These are phyloP conservation scores for Calonectria henricotiae DNA, from an alignment of 2,329 filamentous ascomycete genomes.

Conservation along the genomic window DNA sequence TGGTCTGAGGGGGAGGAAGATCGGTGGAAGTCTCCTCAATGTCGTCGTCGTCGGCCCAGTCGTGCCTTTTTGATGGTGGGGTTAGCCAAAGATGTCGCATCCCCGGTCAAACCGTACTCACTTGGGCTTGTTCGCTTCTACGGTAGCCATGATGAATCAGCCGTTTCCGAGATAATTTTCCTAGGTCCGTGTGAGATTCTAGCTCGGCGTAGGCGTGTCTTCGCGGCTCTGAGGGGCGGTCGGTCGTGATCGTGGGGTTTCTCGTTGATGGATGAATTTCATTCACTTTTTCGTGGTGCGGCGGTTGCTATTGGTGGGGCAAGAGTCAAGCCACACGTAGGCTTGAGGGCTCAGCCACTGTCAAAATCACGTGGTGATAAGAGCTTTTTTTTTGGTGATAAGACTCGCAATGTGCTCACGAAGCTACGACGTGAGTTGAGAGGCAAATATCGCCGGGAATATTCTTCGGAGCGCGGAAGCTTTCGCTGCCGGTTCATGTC, in stretches of 20 bases:
- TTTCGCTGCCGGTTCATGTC: background rate
- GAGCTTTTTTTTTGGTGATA: background rate
- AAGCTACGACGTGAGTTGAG: background rate
- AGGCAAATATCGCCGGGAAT: background rate
- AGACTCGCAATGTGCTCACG: background rate
- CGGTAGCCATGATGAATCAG: conserved; percentile 59
- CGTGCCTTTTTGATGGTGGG: conserved; percentile 67
- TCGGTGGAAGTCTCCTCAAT: conserved; percentile 80
- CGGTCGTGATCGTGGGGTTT: conserved; percentile 60
- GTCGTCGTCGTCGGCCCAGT: conserved; percentile 98
- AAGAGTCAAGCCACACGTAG: conserved; percentile 51
- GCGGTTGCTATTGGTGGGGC: conserved; percentile 57
- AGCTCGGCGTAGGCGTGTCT: conserved; percentile 47
- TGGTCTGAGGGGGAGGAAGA: conserved; percentile 89
- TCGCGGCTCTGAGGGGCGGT: conserved; percentile 47
- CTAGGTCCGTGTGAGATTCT: conserved; percentile 35
- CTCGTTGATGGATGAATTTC: conserved; percentile 58
- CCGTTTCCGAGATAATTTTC: conserved; percentile 42
- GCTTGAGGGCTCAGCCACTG: conserved; percentile 29
- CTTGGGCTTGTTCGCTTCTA: conserved; percentile 61
- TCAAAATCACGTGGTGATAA: conserved; percentile 53
- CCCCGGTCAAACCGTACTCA: conserved; percentile 51
- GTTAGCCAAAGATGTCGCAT: conserved; percentile 55
- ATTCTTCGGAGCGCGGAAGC: background rate
- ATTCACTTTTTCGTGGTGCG: conserved; percentile 62